Base-by-base conservation (phyloP, 441 rosid genomes). In the Erodium trifolium region DNA sequence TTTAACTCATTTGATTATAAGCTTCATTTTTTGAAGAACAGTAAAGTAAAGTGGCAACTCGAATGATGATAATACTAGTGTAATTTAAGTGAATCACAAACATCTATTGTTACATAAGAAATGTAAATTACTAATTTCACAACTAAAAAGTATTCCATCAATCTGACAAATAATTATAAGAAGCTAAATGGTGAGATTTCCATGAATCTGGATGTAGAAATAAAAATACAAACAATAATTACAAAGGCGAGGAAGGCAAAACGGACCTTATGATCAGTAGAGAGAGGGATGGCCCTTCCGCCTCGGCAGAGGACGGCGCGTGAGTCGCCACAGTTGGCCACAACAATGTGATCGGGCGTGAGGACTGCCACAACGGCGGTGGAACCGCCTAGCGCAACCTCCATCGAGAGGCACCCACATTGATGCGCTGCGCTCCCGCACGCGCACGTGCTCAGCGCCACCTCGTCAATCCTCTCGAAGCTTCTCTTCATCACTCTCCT, bases 271-370 rank as follows among this genome's bases (percentile, higher is more conserved):
- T 90, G 98, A 79, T 92, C 98, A 3, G 59, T 66, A 65, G 84
- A 82, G 11, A 92, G 76, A 17, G 95, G 90, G 47, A 87, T 37
- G 16, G 87, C 84, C 67, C 67, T 65, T 16, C 93, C 89, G 16
- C 68, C 87, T 0, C 93, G 83, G 79, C 85, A 82, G 43, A 92
- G 86, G 69, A 90, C 93, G 59, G 90, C 95, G 69, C 92, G 92
- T 17, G 97, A 92, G 77, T 89, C 97, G 11, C 96, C 96, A 59
- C 88, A 86, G 35, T 89, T 92, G 4, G 94, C 97, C 14, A 89
- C 85, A 8, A 88, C 69, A 17, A 92, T 77, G 62, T 78, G 77
- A 2, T 84, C 81, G 1, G 75, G 67, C n/a, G 88, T 84, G 35
- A 90, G 59, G 59, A 87, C 55, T 6, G 85, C 88, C 12, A 81